Evolutionary conservation across 441 rosid species (phyloP).

Genomic region (Mallotus repandus): DNA sequence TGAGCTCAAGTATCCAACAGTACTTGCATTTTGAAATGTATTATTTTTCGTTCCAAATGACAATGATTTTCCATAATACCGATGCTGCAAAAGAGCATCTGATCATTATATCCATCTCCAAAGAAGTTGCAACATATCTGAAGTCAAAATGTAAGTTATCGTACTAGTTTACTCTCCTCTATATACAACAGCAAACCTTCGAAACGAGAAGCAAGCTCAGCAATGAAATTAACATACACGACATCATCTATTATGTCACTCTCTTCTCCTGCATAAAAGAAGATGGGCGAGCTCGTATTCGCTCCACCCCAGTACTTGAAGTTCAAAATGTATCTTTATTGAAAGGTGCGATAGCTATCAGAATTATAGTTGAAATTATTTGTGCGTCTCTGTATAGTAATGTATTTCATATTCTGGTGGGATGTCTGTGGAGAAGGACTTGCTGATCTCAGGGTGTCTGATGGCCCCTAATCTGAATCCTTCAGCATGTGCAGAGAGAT

Average conservation of each 20-base stretch:
- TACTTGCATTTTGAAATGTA: slow-evolving; percentile 28
- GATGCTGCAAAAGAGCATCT: slow-evolving; percentile 29
- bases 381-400: slow-evolving; percentile 32
- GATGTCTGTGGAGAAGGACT: background rate
- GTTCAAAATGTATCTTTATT: slow-evolving; percentile 37
- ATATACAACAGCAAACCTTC: slow-evolving; percentile 34
- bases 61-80: slow-evolving; percentile 40
- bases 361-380: slow-evolving; percentile 48
- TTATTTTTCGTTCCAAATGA: slow-evolving; percentile 41
- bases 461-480: too few species aligned
- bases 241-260: background rate
- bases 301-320: slow-evolving; percentile 41
- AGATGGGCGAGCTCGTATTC: slow-evolving; percentile 35
- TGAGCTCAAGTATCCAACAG: slow-evolving; percentile 25
- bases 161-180: slow-evolving; percentile 19
- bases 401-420: slow-evolving; percentile 19
- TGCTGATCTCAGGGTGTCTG: too few species aligned
- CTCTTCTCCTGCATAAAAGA: slow-evolving; percentile 36
- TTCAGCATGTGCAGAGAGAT: background rate
- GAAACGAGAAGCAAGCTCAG: slow-evolving; percentile 35
- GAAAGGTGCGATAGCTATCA: slow-evolving; percentile 38
- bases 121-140: too few species aligned
- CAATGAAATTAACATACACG: slow-evolving; percentile 10
- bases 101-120: too few species aligned
- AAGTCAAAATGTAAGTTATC: slow-evolving; percentile 17